These are phyloP conservation scores for Populus alba DNA, from an alignment of 345 rosid species.

Conservation along the genomic window DNA sequence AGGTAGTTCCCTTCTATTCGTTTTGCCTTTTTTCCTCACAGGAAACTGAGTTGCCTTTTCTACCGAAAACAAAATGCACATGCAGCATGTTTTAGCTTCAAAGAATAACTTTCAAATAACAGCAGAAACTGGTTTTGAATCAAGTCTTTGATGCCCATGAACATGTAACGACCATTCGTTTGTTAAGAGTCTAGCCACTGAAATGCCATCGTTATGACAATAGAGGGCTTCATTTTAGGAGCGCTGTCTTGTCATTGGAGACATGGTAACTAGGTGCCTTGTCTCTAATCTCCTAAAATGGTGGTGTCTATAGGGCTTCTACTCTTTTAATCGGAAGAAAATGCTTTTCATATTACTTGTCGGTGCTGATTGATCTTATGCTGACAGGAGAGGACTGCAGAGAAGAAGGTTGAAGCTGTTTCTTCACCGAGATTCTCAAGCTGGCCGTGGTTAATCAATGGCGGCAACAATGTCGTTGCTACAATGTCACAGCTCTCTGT, in stretches of 20 bases:
- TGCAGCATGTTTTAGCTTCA: background rate
- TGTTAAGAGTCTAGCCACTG: background rate
- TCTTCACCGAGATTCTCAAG: constrained; percentile 18
- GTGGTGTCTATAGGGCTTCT: background rate
- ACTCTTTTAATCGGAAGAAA: background rate
- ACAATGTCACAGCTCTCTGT: constrained; percentile 22
- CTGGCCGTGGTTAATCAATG: constrained; percentile 36
- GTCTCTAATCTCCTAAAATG: background rate
- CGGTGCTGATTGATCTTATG: background rate
- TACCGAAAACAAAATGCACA: background rate
- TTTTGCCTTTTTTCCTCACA: background rate
- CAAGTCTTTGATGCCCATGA: no score
- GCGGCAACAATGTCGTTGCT: constrained; percentile 21
- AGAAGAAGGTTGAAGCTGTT: background rate
- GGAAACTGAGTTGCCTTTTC: background rate
- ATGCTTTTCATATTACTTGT: background rate
- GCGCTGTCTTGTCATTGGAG: no score
- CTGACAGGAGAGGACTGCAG: constrained; percentile 7
- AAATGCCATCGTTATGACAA: background rate
- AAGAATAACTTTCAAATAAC: background rate
- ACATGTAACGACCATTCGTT: background rate
- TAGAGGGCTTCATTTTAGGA: background rate
- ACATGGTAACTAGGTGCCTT: no score
- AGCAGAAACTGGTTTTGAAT: background rate
- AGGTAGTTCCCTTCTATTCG: constrained; percentile 29